Evolutionary conservation across 2,329 filamentous ascomycete species (phyloP).

Genomic region (Aurifilum marmelostoma): DNA sequence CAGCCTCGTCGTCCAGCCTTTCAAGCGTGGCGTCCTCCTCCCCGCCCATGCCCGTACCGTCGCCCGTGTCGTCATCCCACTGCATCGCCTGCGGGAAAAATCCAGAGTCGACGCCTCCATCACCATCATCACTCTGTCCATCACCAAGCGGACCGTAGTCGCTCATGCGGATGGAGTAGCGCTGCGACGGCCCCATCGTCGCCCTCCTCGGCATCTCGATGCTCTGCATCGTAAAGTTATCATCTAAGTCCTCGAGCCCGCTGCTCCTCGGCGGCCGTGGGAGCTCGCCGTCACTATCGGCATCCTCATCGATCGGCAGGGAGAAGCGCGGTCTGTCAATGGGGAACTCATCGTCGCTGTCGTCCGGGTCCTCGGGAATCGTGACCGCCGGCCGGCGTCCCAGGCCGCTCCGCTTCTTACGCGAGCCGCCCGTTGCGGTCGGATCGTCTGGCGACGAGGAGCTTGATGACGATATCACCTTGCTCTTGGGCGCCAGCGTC

Average conservation of each 20-base stretch:
- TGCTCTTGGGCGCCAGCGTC: slow-evolving; percentile 53
- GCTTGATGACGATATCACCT: slow-evolving; percentile 45
- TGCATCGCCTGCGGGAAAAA: slow-evolving; percentile 53
- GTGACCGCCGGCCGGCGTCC: slow-evolving; percentile 33
- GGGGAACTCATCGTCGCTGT: slow-evolving; percentile 56
- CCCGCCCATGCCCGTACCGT: slow-evolving; percentile 34
- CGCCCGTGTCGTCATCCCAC: slow-evolving; percentile 37
- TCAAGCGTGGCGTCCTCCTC: slow-evolving; percentile 47
- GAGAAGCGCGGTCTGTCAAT: slow-evolving; percentile 59
- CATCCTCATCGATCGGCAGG: slow-evolving; percentile 54
- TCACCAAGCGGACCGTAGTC: slow-evolving; percentile 48
- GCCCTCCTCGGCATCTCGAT: slow-evolving; percentile 62
- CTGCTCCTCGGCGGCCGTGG: slow-evolving; percentile 58
- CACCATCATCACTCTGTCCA: slow-evolving; percentile 45
- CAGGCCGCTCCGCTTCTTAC: slow-evolving; percentile 30
- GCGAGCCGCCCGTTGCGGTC: slow-evolving; percentile 25
- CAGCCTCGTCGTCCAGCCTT: slow-evolving; percentile 45
- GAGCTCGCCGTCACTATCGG: slow-evolving; percentile 54
- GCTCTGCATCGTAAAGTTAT: slow-evolving; percentile 61
- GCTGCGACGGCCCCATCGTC: slow-evolving; percentile 38
- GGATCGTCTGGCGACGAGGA: slow-evolving; percentile 46
- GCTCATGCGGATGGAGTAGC: slow-evolving; percentile 57
- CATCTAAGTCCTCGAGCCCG: slow-evolving; percentile 54
- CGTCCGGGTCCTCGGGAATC: slow-evolving; percentile 46
- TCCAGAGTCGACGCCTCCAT: slow-evolving; percentile 51